phyloP scores from a whole-genome alignment of 306 rosid genomes.

The Castanea crenata region DNA sequence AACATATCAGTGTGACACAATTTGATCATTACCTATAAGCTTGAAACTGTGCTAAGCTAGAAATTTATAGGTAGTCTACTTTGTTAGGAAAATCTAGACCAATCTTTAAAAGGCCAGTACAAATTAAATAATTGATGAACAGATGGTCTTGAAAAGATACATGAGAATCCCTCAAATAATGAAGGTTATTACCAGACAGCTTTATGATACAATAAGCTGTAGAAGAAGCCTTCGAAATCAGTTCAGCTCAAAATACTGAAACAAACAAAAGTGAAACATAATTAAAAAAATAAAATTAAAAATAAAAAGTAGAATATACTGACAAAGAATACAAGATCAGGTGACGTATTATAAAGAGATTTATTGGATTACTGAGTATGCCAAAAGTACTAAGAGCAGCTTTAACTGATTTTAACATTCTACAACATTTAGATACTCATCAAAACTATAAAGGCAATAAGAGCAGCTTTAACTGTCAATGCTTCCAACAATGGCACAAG shows the following conservation, averaged over 20 bases:
- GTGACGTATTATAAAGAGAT: neutral
- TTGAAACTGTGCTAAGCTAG: neutral
- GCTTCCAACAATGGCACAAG: neutral
- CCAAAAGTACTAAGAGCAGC: neutral
- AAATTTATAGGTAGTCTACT: neutral
- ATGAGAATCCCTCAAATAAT: conserved; percentile 14
- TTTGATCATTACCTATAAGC: neutral
- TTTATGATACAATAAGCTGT: conserved; percentile 11
- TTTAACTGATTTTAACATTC: neutral
- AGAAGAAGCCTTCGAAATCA: conserved; percentile 23
- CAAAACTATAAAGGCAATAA: neutral
- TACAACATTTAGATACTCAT: neutral
- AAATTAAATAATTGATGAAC: neutral
- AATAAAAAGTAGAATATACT: neutral
- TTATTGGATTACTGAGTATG: neutral
- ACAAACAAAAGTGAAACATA: conserved; percentile 4
- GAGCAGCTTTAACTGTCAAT: neutral
- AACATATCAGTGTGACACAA: neutral
- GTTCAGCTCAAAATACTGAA: conserved; percentile 57
- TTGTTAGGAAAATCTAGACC: neutral
- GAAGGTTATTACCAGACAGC: conserved; percentile 23
- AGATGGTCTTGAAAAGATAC: conserved; percentile 12
- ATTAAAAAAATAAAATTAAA: neutral
- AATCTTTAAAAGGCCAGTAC: neutral
- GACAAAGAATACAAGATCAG: neutral